These are phyloP conservation scores for Casuarina glauca DNA, from an alignment of 306 rosid species.

Conservation along the genomic window DNA sequence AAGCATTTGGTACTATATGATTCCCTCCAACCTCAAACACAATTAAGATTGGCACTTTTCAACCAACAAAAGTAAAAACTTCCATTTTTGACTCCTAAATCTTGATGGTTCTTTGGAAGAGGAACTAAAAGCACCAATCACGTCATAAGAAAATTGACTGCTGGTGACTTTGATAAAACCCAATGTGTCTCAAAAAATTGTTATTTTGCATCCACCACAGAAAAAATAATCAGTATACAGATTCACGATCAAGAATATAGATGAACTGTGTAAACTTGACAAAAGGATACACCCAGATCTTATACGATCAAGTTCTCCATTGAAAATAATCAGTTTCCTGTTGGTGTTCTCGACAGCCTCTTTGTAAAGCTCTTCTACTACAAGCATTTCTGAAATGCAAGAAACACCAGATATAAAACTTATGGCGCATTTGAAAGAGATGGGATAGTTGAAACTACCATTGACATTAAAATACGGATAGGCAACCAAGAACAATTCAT, in stretches of 20 bases:
- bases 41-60: not conserved
- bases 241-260: slow-evolving; percentile 13
- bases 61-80: not conserved
- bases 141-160: not conserved
- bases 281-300: slow-evolving; percentile 98
- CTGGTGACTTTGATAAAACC: not conserved
- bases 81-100: not conserved
- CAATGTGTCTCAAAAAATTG: not conserved
- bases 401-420: slow-evolving; percentile 24
- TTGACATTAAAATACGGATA: slow-evolving; percentile 95
- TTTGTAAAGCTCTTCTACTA: slow-evolving; percentile 89
- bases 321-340: slow-evolving; percentile 80
- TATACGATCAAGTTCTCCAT: slow-evolving; percentile 93
- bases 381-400: slow-evolving; percentile 81
- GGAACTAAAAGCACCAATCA: not conserved
- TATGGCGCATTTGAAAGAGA: slow-evolving; percentile 16
- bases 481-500: slow-evolving; percentile 85
- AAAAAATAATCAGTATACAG: not conserved
- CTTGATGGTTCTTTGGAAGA: not conserved
- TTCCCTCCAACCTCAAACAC: not conserved
- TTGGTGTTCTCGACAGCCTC: slow-evolving; percentile 80
- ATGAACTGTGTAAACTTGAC: slow-evolving; percentile 12
- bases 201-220: not conserved
- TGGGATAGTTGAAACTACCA: slow-evolving; percentile 54
- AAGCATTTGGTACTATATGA: not conserved